A percentile compares a stretch with the other conserved stretches of the same genome.
Conservation (phyloP, 805 yeast species). For the Priceomyces medius region DNA sequence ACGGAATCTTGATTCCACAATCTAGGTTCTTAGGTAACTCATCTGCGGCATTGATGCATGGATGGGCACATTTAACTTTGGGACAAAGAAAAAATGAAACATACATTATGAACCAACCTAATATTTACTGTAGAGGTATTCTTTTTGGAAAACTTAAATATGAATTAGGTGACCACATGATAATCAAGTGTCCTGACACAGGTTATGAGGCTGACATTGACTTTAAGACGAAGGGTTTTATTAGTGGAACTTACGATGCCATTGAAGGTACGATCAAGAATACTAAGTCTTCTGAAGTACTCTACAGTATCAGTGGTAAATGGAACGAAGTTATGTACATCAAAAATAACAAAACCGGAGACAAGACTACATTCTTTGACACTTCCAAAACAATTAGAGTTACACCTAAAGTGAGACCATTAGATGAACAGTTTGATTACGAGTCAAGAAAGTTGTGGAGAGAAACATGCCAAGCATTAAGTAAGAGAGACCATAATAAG, state of each 20-base stretch:
- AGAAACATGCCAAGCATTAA: constrained; percentile 78
- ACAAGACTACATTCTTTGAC: constrained; percentile 42
- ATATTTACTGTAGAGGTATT: constrained; percentile 91
- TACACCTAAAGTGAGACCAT: constrained; percentile 72
- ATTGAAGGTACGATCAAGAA: constrained; percentile 70
- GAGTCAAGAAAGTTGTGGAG: constrained; percentile 87
- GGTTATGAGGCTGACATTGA: constrained; percentile 78
- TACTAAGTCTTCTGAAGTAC: constrained; percentile 43
- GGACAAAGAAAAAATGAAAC: constrained; percentile 64
- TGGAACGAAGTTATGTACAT: constrained; percentile 88
- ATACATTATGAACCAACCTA: constrained; percentile 90
- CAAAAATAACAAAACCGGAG: constrained; percentile 46
- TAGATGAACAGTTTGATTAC: constrained; percentile 72
- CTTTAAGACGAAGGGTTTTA: constrained; percentile 92
- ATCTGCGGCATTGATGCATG: constrained; percentile 97
- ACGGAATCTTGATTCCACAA: constrained; percentile 84
- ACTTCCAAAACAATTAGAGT: constrained; percentile 52
- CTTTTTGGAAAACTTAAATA: constrained; percentile 85
- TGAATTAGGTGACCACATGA: constrained; percentile 90
- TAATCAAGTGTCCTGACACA: constrained; percentile 60
- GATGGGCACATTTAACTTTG: constrained; percentile 69
- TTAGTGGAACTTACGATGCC: constrained; percentile 87
- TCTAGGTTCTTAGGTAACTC: constrained; percentile 92
- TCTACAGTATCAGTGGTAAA: constrained; percentile 77
- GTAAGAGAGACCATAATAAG: constrained; percentile 67